Evolutionary conservation across 768 basidiomycete species (phyloP).

Genomic region (Leccinum sublutescens): DNA sequence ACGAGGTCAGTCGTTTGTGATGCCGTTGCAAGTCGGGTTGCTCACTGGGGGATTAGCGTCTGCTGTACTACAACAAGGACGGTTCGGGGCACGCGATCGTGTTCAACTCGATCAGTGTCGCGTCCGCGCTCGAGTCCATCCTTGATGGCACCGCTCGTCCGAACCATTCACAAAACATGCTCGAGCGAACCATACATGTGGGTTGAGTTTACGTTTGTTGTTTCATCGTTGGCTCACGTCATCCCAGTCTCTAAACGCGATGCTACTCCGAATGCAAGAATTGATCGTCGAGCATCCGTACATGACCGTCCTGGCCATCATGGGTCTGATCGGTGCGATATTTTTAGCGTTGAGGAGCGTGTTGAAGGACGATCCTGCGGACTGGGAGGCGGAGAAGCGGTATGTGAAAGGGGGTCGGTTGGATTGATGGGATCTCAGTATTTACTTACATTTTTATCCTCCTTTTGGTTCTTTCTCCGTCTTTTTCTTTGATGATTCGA

Average conservation of each 20-base stretch:
- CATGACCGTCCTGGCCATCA: constrained; percentile 6
- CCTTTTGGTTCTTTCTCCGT: neutral
- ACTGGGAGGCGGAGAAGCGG: constrained; percentile 16
- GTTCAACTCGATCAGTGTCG: constrained; percentile 56
- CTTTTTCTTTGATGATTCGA: neutral
- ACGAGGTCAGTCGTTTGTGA: constrained; percentile 36
- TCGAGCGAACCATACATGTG: constrained; percentile 69
- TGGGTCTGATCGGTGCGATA: constrained; percentile 7
- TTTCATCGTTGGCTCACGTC: neutral
- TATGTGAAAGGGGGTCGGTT: constrained; percentile 20
- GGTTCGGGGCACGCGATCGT: constrained; percentile 50
- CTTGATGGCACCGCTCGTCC: constrained; percentile 46
- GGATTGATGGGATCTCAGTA: constrained; percentile 19
- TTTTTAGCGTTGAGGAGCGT: constrained; percentile 14
- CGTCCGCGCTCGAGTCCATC: constrained; percentile 69
- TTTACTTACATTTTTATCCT: neutral
- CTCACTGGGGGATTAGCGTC: constrained; percentile 33
- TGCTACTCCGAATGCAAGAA: constrained; percentile 9
- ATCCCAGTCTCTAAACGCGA: constrained; percentile 17
- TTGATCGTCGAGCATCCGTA: constrained; percentile 23
- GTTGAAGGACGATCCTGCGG: constrained; percentile 15
- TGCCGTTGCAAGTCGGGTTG: neutral
- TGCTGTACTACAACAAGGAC: constrained; percentile 78
- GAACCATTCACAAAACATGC: constrained; percentile 66
- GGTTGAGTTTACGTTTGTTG: constrained; percentile 14